Evolutionary conservation across 2,329 filamentous ascomycete genomes (phyloP), one percentile per base, ranked within the genome.

Genomic region (Pestalotiopsis sp.): DNA sequence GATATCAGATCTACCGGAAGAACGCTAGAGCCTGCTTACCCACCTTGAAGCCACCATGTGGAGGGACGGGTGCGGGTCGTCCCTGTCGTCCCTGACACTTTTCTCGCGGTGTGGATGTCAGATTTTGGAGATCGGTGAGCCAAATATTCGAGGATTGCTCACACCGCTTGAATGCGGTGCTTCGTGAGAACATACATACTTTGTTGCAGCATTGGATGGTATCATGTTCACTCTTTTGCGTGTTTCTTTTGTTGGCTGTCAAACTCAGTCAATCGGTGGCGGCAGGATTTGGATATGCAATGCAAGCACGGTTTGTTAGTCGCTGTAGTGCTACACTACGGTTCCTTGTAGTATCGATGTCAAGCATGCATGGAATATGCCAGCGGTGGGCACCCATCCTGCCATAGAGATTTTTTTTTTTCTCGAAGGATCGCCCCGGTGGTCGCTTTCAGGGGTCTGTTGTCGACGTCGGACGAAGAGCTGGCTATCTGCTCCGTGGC

Each of bases 61-160:
- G 31, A 36, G 31, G 31, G 14, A 57, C 66, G 69, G 69, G 70
- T 66, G 70, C 72, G 72, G 72, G 67, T 71, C 69, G 72, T 70
- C 65, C 71, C 70, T 65, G 20, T 59, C 20, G 14, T 17, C 45
- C 20, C 20, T 20, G 14, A 6, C 45, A 52, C 14, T 20, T 17
- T 17, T 12, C 7, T 20, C 14, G 45, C 14, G 45, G 20, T 52
- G 45, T 52, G 31, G 31, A 36, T 36, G 31, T 36, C 31, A 36
- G 31, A 36, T 27, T 31, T 12, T 49, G 12, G 57, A 60, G 23
- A 23, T 23, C 57, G 23, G 31, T 36, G 31, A 36, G 31, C 31
- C 31, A 36, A 36, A 36, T 36, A 36, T 36, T 36, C 31, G 7
- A 36, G 31, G 31, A 36, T 36, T 36, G 31, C 31, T 36, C 31